phyloP scores from a whole-genome alignment of 78 protist genomes.

The Planoprotostelium fungivorum region DNA sequence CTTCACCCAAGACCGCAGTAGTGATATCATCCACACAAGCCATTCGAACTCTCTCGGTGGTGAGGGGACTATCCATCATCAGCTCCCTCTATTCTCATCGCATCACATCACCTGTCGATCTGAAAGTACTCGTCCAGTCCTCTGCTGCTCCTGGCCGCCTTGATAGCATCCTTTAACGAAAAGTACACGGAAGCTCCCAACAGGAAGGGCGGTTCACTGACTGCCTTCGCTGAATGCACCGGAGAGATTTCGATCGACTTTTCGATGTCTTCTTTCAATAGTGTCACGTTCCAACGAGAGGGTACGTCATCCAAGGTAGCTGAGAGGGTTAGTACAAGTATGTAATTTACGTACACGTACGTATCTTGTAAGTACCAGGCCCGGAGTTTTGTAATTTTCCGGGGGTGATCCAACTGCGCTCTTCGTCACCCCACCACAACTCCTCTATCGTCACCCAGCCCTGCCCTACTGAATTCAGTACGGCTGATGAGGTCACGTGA shows the following conservation, averaged over 20 bases:
- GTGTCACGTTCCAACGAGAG: background rate
- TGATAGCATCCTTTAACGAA: constrained; percentile 70
- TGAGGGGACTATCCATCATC: constrained; percentile 62
- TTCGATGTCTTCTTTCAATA: background rate
- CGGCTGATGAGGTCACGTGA: constrained; percentile 29
- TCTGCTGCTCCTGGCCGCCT: constrained; percentile 7
- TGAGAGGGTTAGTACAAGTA: background rate
- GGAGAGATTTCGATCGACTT: constrained; percentile 32
- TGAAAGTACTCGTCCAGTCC: background rate
- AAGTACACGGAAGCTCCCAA: constrained; percentile 69
- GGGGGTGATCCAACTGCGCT: background rate
- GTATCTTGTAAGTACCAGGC: background rate
- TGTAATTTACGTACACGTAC: background rate
- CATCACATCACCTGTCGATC: background rate
- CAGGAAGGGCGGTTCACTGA: constrained; percentile 89
- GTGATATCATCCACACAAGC: constrained; percentile 63
- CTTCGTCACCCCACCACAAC: background rate
- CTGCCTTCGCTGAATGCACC: constrained; percentile 30
- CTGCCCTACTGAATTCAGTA: background rate
- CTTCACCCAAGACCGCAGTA: too few species aligned
- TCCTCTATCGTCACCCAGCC: constrained; percentile 48
- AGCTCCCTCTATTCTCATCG: background rate
- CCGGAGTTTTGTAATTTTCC: background rate
- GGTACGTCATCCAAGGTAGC: background rate
- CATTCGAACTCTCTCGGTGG: constrained; percentile 76